Conservation (phyloP, 441 rosid genomes). For the Gossypium schwendimanii region DNA sequence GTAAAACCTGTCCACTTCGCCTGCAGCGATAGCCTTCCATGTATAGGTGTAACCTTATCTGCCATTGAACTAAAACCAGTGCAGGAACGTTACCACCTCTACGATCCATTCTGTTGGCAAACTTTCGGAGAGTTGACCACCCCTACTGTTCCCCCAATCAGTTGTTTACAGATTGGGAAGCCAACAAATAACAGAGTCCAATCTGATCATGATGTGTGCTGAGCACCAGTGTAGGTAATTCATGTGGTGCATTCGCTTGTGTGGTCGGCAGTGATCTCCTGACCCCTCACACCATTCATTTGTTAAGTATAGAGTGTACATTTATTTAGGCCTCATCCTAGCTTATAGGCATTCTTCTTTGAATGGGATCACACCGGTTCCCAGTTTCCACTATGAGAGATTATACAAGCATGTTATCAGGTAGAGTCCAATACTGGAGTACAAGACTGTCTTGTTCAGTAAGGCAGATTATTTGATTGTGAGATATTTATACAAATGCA, state of each 20-base stretch:
- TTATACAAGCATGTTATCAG: constrained; percentile 19
- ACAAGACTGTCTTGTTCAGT: constrained; percentile 25
- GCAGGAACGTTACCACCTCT: constrained; percentile 52
- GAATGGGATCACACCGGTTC: not conserved
- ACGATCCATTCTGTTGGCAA: constrained; percentile 78
- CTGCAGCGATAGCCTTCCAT: constrained; percentile 83
- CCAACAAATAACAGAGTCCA: constrained; percentile 55
- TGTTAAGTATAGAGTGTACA: constrained; percentile 21
- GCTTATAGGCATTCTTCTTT: constrained; percentile 22
- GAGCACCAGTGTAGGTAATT: constrained; percentile 23
- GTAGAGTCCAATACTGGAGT: constrained; percentile 15
- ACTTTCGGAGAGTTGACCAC: constrained; percentile 71
- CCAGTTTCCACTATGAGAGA: constrained; percentile 17
- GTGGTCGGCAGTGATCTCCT: constrained; percentile 38
- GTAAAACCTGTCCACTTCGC: constrained; percentile 79
- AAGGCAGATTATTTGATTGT: constrained; percentile 21
- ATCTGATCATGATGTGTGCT: constrained; percentile 53
- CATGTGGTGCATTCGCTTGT: constrained; percentile 40
- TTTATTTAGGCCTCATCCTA: constrained; percentile 14
- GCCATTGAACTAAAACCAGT: constrained; percentile 57
- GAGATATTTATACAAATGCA: constrained; percentile 16
- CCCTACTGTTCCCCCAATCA: constrained; percentile 71
- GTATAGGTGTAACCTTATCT: constrained; percentile 57
- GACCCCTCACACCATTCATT: constrained; percentile 49
- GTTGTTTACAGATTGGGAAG: constrained; percentile 70